Conservation (phyloP, 1,284 basidiomycete genomes). For the Trametes polyzona region DNA sequence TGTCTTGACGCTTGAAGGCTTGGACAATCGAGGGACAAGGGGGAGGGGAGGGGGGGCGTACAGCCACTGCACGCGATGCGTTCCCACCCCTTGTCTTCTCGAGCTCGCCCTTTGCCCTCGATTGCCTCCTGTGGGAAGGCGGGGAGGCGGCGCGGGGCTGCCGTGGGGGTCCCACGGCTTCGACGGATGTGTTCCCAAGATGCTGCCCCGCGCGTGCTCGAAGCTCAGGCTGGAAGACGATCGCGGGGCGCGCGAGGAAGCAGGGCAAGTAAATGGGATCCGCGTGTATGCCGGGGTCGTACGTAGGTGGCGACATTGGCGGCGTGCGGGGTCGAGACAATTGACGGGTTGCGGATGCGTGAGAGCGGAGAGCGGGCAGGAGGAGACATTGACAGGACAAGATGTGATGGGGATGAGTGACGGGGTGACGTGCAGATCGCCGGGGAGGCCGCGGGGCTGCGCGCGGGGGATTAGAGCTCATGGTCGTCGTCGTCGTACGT, state of each 20-base stretch:
- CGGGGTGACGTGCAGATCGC: background rate
- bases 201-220: background rate
- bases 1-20: no score
- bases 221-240: background rate
- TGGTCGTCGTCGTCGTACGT: slow-evolving; percentile 92
- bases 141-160: no score
- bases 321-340: no score
- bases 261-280: no score
- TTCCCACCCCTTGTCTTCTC: slow-evolving; percentile 3
- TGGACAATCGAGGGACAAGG: no score
- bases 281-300: no score
- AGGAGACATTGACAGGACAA: background rate
- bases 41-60: no score
- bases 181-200: background rate
- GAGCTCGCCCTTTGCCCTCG: background rate
- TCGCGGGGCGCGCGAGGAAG: no score
- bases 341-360: no score
- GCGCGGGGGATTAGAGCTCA: slow-evolving; percentile 51
- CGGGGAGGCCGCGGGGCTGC: slow-evolving; percentile 9
- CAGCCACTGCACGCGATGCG: background rate
- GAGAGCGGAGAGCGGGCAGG: background rate
- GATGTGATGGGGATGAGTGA: background rate
- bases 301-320: no score
- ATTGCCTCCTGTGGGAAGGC: background rate
- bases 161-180: background rate